A percentile compares a stretch with the other conserved stretches of the same genome.
Conservation (phyloP, 2,329 filamentous ascomycete genomes). For the Fusarium heterosporum region DNA sequence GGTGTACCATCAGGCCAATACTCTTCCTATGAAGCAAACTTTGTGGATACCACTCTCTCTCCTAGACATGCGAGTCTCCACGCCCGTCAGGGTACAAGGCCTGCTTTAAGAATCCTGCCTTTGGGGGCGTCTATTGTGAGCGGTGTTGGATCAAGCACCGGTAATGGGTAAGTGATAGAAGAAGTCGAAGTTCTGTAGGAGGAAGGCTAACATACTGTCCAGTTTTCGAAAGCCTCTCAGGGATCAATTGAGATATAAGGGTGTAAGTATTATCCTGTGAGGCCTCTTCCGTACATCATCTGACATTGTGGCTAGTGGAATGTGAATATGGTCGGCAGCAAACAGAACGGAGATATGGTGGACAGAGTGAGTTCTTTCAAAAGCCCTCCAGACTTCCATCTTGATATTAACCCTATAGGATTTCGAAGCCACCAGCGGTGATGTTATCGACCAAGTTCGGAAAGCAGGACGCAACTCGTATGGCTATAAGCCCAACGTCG, state of each 20-base stretch:
- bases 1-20: too few relatives aligned
- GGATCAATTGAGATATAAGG: constrained; percentile 1
- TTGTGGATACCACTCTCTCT: too few relatives aligned
- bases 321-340: constrained; percentile 6
- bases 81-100: neutral
- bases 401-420: too few relatives aligned
- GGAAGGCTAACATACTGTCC: neutral
- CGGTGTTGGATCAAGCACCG: constrained; percentile 6
- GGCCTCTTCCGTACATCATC: too few relatives aligned
- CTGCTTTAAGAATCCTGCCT: constrained; percentile 1
- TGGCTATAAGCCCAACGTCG: neutral
- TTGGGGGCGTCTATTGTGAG: constrained; percentile 10
- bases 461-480: neutral
- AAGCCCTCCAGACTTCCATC: too few relatives aligned
- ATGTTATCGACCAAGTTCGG: neutral
- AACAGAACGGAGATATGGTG: constrained; percentile 3
- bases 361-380: neutral
- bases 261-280: too few relatives aligned
- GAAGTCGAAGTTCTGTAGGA: fast-evolving
- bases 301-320: too few relatives aligned
- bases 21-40: too few relatives aligned
- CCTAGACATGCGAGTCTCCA: neutral
- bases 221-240: neutral
- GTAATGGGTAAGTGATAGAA: neutral
- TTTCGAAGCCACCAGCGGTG: neutral